Conservation (phyloP, 2,329 filamentous ascomycete species). For the Chrysoporthe deuterocubensis region DNA sequence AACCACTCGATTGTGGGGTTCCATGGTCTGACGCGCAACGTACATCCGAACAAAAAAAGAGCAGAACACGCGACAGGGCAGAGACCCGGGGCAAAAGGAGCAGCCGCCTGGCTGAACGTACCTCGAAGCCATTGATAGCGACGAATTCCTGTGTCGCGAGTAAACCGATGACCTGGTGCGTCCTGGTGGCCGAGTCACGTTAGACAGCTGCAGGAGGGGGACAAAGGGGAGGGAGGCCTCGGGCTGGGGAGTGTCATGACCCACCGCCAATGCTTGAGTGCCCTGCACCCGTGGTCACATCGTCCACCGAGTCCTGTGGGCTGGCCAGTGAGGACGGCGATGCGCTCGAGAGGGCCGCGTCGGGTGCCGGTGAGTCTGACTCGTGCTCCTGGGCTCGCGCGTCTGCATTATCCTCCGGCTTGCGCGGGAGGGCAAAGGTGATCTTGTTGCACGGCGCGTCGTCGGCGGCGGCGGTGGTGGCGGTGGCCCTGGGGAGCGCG, state of each 20-base stretch:
- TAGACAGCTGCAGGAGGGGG: slow-evolving; percentile 13
- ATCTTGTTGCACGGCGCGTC: slow-evolving; percentile 18
- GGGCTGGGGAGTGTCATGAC: slow-evolving; percentile 19
- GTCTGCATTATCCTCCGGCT: slow-evolving; percentile 11
- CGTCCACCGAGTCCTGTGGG: slow-evolving; percentile 26
- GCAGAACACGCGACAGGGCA: not conserved
- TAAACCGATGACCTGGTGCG: slow-evolving; percentile 10
- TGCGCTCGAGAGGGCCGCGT: slow-evolving; percentile 23
- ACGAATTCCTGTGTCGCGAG: slow-evolving; percentile 25
- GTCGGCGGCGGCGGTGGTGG: not conserved
- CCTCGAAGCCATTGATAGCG: slow-evolving; percentile 18
- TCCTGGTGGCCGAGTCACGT: slow-evolving; percentile 15
- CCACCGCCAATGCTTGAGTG: slow-evolving; percentile 24
- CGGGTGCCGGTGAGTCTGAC: slow-evolving; percentile 15
- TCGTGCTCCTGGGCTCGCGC: not conserved
- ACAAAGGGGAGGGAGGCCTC: slow-evolving; percentile 1
- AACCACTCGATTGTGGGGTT: slow-evolving; percentile 12
- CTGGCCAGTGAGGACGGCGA: slow-evolving; percentile 22
- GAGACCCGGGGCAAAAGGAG: not conserved
- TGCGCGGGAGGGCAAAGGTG: slow-evolving; percentile 26
- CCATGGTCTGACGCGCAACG: not conserved
- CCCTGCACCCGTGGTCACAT: slow-evolving; percentile 13
- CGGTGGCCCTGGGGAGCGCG: not conserved
- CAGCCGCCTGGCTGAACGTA: slow-evolving; percentile 14
- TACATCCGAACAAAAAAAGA: slow-evolving; percentile 2